Conservation (phyloP, 129 eudicot species). For the Solidago caesia region DNA sequence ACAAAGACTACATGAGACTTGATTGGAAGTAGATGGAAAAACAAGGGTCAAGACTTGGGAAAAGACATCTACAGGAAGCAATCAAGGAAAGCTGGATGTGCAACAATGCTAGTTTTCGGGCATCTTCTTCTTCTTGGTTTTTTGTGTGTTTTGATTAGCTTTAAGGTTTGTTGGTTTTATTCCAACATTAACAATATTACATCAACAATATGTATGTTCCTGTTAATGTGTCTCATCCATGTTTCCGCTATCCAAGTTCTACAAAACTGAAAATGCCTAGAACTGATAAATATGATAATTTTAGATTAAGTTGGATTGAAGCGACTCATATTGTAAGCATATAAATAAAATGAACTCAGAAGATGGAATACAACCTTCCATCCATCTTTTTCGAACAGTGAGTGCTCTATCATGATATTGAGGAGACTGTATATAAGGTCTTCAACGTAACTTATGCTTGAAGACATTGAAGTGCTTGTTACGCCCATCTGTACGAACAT, state of each 20-base stretch:
- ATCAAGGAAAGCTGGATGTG: too few species aligned
- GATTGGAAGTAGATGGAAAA: too few species aligned
- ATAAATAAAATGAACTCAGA: background rate
- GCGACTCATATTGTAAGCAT: background rate
- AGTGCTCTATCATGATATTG: slow-evolving; percentile 79
- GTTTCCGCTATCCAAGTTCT: background rate
- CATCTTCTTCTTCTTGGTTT: too few species aligned
- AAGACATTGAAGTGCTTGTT: slow-evolving; percentile 36
- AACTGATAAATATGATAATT: too few species aligned
- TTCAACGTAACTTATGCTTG: slow-evolving; percentile 72
- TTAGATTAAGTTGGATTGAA: too few species aligned
- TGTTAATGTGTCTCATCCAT: background rate
- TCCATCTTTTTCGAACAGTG: slow-evolving; percentile 94
- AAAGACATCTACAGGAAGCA: too few species aligned
- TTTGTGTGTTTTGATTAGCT: too few species aligned
- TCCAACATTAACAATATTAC: background rate
- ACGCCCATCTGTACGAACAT: slow-evolving; percentile 49
- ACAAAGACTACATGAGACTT: too few species aligned
- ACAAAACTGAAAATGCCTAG: background rate
- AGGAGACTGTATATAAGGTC: slow-evolving; percentile 87
- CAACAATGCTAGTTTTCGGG: too few species aligned
- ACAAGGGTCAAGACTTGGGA: too few species aligned
- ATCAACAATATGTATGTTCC: slow-evolving; percentile 12
- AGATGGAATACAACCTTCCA: slow-evolving; percentile 59
- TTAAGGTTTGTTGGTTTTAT: too few species aligned